These are phyloP conservation scores for Corinectria fuckeliana DNA, from an alignment of 2,329 filamentous ascomycete genomes.

Conservation along the genomic window DNA sequence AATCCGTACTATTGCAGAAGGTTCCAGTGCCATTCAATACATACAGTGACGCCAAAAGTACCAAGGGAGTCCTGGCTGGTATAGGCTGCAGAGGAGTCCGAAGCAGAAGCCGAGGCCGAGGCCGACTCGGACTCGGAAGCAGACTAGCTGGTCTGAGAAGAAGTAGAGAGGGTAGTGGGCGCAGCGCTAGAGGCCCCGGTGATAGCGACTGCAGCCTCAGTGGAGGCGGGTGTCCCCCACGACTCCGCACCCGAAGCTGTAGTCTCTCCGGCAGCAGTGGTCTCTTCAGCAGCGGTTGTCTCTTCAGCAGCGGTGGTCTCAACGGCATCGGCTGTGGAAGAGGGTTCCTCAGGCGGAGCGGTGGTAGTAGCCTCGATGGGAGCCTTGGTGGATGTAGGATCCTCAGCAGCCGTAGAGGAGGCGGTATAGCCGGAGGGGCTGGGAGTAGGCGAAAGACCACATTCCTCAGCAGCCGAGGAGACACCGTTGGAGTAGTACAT, in stretches of 20 bases:
- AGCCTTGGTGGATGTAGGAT: not conserved
- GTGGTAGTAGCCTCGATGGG: slow-evolving; percentile 3
- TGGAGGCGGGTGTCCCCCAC: not conserved
- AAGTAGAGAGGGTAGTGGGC: slow-evolving; percentile 8
- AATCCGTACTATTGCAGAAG: not conserved
- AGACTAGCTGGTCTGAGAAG: not conserved
- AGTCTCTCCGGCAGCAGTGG: not conserved
- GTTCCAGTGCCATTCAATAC: not conserved
- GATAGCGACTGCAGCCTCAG: not conserved
- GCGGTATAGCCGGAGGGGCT: slow-evolving; percentile 21
- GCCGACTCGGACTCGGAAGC: not conserved
- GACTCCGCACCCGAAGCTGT: not conserved
- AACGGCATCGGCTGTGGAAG: not conserved
- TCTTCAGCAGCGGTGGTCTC: not conserved
- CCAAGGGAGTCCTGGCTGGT: slow-evolving; percentile 18
- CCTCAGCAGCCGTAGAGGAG: not conserved
- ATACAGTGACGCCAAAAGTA: slow-evolving; percentile 23
- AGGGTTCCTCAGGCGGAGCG: not conserved
- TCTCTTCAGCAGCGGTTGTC: not conserved
- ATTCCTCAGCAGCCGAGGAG: slow-evolving; percentile 40
- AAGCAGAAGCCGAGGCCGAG: not conserved
- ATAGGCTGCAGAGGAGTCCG: not conserved
- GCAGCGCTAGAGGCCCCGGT: not conserved
- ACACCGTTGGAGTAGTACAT: slow-evolving; percentile 49
- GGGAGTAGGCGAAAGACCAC: slow-evolving; percentile 32